Base-by-base conservation (phyloP, 2,329 filamentous ascomycete genomes). In the Penicillium sp. region DNA sequence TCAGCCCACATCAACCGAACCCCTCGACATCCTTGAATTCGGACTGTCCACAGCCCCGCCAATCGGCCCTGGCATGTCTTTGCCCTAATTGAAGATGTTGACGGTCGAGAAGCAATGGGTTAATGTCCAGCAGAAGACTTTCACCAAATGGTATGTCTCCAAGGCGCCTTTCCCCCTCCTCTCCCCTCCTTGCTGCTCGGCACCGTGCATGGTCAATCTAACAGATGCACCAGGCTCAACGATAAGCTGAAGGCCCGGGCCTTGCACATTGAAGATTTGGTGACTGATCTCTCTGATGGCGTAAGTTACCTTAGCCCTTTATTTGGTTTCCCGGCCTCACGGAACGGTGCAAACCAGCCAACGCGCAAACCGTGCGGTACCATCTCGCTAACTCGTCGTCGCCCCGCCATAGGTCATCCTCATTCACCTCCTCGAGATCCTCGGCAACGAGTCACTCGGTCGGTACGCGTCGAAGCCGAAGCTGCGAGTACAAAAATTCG, bases 391-490 rank as follows among this genome's bases (percentile, higher is more conserved):
- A 43, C 45, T 14, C 5, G 11, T 10, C 12, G n/a, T 20, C 17
- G 51, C 39, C n/a, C 4, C 25, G 38, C 22, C 45, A 55, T 71
- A 96, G 92, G 90, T 97, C 67, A 87, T 96, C 69, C 89, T 99
- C 67, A 96, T 99, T 73, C 95, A 99, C 79, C 88, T 99, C 52
- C 90, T 99, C 71, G 95, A 99, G 82, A 95, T 95, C 75, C 89
- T 99, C 55, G 96, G 93, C 63, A 89, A 89, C 74, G 95, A 98
- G 78, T 96, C 93, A 7, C 89, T 99, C 61, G 95, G 95, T 66
- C 91, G 94, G 76, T 99, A 99, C 85, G 95, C 95, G 64, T 91
- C 94, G 55, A 96, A 94, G 71, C 95, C 95, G 41, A 97, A 96
- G 80, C 84, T 99, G 68, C 92, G 95, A 59, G 95, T 99, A 54